A percentile compares a stretch with the other conserved stretches of the same genome.
These are phyloP conservation scores for Termitomyces sp. DNA, from an alignment of 768 basidiomycete genomes.

Conservation along the genomic window DNA sequence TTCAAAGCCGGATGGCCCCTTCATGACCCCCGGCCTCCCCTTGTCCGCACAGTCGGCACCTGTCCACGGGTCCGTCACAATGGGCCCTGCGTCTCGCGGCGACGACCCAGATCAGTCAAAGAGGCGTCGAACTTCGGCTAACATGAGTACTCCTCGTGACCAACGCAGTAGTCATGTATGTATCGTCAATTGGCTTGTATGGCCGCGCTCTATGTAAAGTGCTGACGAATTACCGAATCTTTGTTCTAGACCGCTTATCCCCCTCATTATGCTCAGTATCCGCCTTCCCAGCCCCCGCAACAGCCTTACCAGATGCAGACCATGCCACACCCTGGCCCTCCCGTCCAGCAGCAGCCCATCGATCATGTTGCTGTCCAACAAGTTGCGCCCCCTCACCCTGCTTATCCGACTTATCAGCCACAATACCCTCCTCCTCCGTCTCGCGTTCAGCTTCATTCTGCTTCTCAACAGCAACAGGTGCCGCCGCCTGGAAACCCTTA, in stretches of 20 bases:
- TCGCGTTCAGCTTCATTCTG: conserved; percentile 24
- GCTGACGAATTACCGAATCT: conserved; percentile 5
- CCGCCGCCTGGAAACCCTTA: conserved; percentile 37
- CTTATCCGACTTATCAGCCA: conserved; percentile 26
- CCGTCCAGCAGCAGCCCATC: conserved; percentile 27
- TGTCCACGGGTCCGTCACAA: conserved; percentile 30
- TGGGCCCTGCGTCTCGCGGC: conserved; percentile 25
- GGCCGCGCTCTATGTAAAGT: neutral
- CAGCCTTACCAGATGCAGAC: conserved; percentile 26
- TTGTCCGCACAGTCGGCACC: conserved; percentile 37
- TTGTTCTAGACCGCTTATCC: conserved; percentile 29
- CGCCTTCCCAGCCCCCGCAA: conserved; percentile 27
- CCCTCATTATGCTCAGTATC: conserved; percentile 38
- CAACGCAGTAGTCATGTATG: conserved; percentile 47
- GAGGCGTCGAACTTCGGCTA: conserved; percentile 34
- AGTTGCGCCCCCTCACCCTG: conserved; percentile 29
- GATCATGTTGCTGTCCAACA: conserved; percentile 38
- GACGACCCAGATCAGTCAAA: conserved; percentile 35
- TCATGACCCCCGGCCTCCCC: conserved; percentile 41
- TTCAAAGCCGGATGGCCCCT: conserved; percentile 45
- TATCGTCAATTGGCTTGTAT: conserved; percentile 1
- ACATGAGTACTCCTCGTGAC: conserved; percentile 35
- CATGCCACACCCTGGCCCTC: conserved; percentile 19
- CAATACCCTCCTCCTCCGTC: conserved; percentile 21
- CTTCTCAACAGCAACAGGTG: conserved; percentile 25